Evolutionary conservation across 148 eudicot species (phyloP), one percentile per base, ranked within the genome.

Genomic region (Chenopodium quinoa): DNA sequence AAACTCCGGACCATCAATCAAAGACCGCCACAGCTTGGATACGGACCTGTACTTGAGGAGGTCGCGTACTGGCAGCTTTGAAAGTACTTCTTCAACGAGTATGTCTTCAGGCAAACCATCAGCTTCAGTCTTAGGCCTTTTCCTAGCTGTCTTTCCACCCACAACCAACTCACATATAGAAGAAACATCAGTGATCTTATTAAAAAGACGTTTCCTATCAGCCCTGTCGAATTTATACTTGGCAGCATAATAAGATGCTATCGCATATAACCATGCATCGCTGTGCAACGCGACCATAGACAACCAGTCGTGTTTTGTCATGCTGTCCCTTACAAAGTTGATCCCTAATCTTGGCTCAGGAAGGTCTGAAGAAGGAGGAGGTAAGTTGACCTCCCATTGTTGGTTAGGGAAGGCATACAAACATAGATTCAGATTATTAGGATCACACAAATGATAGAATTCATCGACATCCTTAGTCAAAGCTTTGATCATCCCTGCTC

Each of bases 291-390:
- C 83, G 4, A 83, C 86, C 80, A 80, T 75, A 9, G 86, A 67
- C 27, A 83, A n/a, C 82, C 82, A 83, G 9, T 83, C 76, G 13
- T 75, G 40, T 65, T 76, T 79, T 9, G 25, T 54, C 83, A 80
- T 79, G 25, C 6, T 58, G n/a, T 75, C 76, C 14, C 86, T 75
- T 3, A 64, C 62, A 17, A 79, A 47, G 40, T 75, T 83, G 47
- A 83, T 83, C 20, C 86, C 86, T 14, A 70, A 9, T 50, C 40
- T 29, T 20, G 86, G 86, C 65, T 79, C 80, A 12, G 86, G 86
- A 48, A 83, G 82, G 1, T 75, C 82, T 2, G 63, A 79, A 20
- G 63, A 79, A 20, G 50, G 48, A 7, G 65, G 76, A 23, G 85
- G 63, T 27, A 32, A 44, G 65, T 75, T 69, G 56, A 80, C 79